Base-by-base conservation (phyloP, 331 rosid genomes). In the Pyrus hybrid region DNA sequence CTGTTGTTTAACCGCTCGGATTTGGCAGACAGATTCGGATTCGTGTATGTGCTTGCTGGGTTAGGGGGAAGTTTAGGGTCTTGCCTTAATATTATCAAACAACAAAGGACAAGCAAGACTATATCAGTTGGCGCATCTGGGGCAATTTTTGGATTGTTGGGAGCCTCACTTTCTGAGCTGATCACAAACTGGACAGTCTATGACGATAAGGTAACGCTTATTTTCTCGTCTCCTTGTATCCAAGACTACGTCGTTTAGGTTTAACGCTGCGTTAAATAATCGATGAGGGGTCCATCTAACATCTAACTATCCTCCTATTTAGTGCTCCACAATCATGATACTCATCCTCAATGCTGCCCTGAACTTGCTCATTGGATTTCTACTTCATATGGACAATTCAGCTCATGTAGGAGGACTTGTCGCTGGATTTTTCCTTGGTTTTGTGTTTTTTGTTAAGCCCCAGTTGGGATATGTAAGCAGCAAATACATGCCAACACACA, bases 121-220 rank as follows among this genome's bases (percentile, higher is more conserved):
- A 58, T 94, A 71, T 94, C 97, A 1, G 97, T 90, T 28, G 97
- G 97, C 0, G 93, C 99, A 47, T 94, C 99, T 2, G 97, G 97
- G 67, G 97, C 97, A 14, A 96, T 92, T 63, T 94, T 94, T 14
- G 97, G 97, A 13, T 84, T 92, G 76, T 67, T 88, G 13, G 99
- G 97, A 67, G 87, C 93, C 77, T 84, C 89, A 91, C 92, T 94
- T 71, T 92, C 99, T 23, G 99, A 94, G 90, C 91, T 94, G 73
- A 79, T 94, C 32, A 90, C 83, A 28, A 94, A 94, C 76, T 94
- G 97, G 99, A 81, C 96, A 77, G 81, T 89, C 67, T 92, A 92
- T 74, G 82, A 84, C 73, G 90, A 90, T 20, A 92, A 90, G 93
- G 98, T 90, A 78, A 60, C 0, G 1, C n/a, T 4, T 22, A 14